phyloP scores from a whole-genome alignment of 2,329 filamentous ascomycete genomes.

The Niveomyces coronatus region DNA sequence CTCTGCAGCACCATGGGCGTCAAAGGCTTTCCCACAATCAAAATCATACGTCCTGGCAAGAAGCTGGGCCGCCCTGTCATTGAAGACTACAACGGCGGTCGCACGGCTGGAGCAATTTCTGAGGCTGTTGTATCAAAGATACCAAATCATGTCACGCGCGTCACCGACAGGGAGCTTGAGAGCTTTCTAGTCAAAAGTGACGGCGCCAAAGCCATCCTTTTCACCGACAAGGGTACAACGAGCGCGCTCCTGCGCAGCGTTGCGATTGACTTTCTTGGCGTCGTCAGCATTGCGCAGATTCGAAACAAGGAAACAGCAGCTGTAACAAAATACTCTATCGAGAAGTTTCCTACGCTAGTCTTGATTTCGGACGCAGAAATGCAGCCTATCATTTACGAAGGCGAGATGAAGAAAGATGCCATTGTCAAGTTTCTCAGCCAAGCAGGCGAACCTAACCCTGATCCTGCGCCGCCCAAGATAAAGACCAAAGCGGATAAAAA shows the following conservation, averaged over 20 bases:
- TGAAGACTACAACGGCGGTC: slow-evolving; percentile 81
- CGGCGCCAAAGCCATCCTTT: slow-evolving; percentile 75
- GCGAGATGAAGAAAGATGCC: slow-evolving; percentile 73
- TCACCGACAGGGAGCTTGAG: slow-evolving; percentile 71
- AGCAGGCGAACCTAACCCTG: slow-evolving; percentile 67
- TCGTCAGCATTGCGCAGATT: slow-evolving; percentile 71
- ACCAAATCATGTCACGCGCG: slow-evolving; percentile 76
- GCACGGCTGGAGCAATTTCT: slow-evolving; percentile 77
- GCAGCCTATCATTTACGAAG: slow-evolving; percentile 63
- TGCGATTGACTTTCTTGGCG: slow-evolving; percentile 82
- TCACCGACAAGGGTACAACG: slow-evolving; percentile 85
- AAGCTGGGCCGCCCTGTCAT: slow-evolving; percentile 66
- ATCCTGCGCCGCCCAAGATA: slow-evolving; percentile 41
- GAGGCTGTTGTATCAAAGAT: slow-evolving; percentile 80
- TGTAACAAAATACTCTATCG: slow-evolving; percentile 64
- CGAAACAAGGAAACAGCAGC: slow-evolving; percentile 67
- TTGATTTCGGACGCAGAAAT: slow-evolving; percentile 63
- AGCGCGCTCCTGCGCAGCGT: slow-evolving; percentile 73
- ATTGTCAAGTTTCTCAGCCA: slow-evolving; percentile 78
- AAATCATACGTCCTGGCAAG: slow-evolving; percentile 80
- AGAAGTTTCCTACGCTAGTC: slow-evolving; percentile 69
- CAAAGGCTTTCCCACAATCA: slow-evolving; percentile 90
- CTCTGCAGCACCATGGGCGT: slow-evolving; percentile 81
- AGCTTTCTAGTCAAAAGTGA: slow-evolving; percentile 59
- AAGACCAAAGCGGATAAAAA: slow-evolving; percentile 30